Base-by-base conservation (phyloP, 805 yeast genomes). In the Pichia scutulata region DNA sequence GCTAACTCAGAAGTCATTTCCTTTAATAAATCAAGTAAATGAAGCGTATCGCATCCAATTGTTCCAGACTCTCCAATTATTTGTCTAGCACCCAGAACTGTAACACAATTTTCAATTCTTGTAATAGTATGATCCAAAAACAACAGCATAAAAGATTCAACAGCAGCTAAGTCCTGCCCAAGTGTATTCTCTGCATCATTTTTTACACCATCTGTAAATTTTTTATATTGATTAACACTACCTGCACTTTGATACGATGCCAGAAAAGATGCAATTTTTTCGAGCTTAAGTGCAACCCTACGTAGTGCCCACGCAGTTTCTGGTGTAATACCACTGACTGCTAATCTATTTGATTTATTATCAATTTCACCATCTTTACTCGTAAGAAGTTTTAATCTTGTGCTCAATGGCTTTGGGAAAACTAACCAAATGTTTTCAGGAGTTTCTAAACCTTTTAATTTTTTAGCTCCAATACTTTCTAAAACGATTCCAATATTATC, bases 401-500 rank as follows among this genome's bases (percentile, higher is more conserved):
- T 70, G 4, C 74, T 74, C 50, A 90, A 69, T 25, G 73, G 71
- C 49, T 73, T 71, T 2, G 98, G 95, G 69, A 84, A 90, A 0
- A 82, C 79, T 44, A 89, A 72, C 23, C 95, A 86, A 16, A 93
- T 83, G 39, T 76, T 76, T 65, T 93, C 99, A 2, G 96, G 96
- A 36, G 89, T 83, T 75, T 93, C 99, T 18, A 93, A 75, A 19
- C 99, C 99, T 65, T 93, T 93, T 61, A 93, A 74, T 65, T 90
- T 89, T 62, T 80, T 82, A 61, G 89, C 96, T 23, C 99, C 99
- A 47, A 87, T 68, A 43, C 79, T 81, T 54, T 76, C 77, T 52
- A 81, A 76, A 14, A 69, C 74, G 75, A 84, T 84, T 0, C 95
- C 96, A 48, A 82, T 76, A 46, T 78, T 82, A 39, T 80, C 80